A percentile compares a stretch with the other conserved stretches of the same genome.
Evolutionary conservation across 225 moss, liverwort and hornwort genomes (phyloP).

Genomic region (Polytrichum commune): DNA sequence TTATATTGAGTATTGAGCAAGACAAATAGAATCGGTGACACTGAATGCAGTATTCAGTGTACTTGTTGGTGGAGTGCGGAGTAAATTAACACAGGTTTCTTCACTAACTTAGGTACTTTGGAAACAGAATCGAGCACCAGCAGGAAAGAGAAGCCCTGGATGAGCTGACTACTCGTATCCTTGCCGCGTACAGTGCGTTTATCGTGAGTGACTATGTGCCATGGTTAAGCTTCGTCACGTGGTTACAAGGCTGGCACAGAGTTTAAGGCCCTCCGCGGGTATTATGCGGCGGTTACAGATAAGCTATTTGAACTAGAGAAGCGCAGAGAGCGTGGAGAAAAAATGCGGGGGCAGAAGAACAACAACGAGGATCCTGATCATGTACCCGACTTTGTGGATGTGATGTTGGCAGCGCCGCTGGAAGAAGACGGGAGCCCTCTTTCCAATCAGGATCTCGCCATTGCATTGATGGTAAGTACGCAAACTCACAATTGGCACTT

Average conservation of each 20-base stretch:
- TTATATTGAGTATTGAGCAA: no score
- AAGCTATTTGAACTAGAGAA: slow-evolving; percentile 59
- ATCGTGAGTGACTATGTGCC: slow-evolving; percentile 66
- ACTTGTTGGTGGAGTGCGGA: no score
- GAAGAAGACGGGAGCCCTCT: slow-evolving; percentile 28
- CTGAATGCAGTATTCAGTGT: no score
- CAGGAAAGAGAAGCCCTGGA: slow-evolving; percentile 37
- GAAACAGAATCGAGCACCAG: slow-evolving; percentile 19
- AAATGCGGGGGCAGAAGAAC: neutral
- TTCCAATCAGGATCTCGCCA: slow-evolving; percentile 20
- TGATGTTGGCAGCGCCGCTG: slow-evolving; percentile 41
- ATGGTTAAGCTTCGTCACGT: slow-evolving; percentile 35
- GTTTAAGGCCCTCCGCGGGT: slow-evolving; percentile 25
- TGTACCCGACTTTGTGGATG: slow-evolving; percentile 57
- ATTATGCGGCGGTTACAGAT: slow-evolving; percentile 22
- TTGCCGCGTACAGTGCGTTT: slow-evolving; percentile 20
- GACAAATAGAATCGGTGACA: no score
- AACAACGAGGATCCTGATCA: neutral
- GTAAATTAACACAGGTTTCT: no score
- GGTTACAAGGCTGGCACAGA: slow-evolving; percentile 27
- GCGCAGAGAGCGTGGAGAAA: slow-evolving; percentile 33
- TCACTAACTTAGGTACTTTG: slow-evolving; percentile 32
- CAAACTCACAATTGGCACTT: no score
- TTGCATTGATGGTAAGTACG: slow-evolving; percentile 30
- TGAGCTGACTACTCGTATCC: slow-evolving; percentile 9